Base-by-base conservation (phyloP, 169 alveolate species). In the Cyclospora cayetanensis region DNA sequence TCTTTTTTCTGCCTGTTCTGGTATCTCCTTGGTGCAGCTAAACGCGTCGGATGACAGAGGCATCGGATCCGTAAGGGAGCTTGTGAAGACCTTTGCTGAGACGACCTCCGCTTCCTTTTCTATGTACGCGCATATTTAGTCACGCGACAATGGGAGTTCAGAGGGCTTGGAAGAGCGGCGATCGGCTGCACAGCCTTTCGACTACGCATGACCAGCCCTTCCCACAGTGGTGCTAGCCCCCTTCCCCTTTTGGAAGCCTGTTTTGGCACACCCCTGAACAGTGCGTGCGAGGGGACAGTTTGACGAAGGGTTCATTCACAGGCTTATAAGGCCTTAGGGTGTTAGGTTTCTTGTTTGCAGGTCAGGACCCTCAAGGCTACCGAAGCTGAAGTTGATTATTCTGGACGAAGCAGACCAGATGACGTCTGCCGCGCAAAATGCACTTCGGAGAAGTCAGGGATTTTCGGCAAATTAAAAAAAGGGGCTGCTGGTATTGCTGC, bases 31-130 rank as follows among this genome's bases (percentile, higher is more conserved):
- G 39, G 22, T 15, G 68, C 76, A 98, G 95, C 96, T 99, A 86
- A 99, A 99, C 93, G 99, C 99, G 29, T 98, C 99, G 46, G 99
- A 99, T 94, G 99, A 98, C 83, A 96, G 99, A 93, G 99, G 99
- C 37, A 99, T 99, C 85, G 97, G 97, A 87, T 98, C 98, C 25
- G 99, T 99, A n/a, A 96, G 99, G 82, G 99, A 98, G 88, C 96
- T 97, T 92, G 98, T 99, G 66, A 98, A 98, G 94, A 96, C 98
- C 12, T 98, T 99, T 94, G 97, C 98, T 9, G 98, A 97, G 93
- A 96, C 98, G 43, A 84, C 96, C 34, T 95, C 95, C 90, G 77
- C 83, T 25, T 65, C 91, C 29, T 65, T 90, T 18, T 82, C 88
- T 53, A 66, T 77, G 66, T 77, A 15, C 41, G 72, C 22, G 29